These are phyloP conservation scores for Termitomyces eurrhizus DNA, from an alignment of 768 basidiomycete species.

Conservation along the genomic window DNA sequence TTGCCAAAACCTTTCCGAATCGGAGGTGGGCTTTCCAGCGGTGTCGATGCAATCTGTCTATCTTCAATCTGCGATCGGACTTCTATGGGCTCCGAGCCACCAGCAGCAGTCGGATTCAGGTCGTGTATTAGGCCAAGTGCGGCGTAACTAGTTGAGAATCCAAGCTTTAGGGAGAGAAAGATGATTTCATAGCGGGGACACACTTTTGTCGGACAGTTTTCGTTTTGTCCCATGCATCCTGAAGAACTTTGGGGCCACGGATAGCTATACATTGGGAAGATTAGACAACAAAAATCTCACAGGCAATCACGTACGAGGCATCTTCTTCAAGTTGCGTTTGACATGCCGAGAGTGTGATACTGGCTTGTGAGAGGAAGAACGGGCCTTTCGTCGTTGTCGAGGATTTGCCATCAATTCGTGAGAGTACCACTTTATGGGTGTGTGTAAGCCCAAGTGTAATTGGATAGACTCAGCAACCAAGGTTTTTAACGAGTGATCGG, in stretches of 20 bases:
- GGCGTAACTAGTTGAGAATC: conserved; percentile 51
- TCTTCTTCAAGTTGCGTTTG: conserved; percentile 75
- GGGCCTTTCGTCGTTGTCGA: conserved; percentile 83
- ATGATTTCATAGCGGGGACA: conserved; percentile 19
- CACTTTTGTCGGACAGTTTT: conserved; percentile 94
- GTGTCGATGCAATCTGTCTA: conserved; percentile 13
- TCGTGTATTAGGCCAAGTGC: conserved; percentile 70
- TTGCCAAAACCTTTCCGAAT: conserved; percentile 70
- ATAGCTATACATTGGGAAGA: conserved; percentile 46
- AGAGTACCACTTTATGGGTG: conserved; percentile 1
- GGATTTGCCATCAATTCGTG: conserved; percentile 78
- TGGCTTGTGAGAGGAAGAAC: conserved; percentile 70
- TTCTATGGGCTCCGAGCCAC: conserved; percentile 55
- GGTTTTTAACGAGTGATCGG: conserved; percentile 5
- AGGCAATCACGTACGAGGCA: conserved; percentile 45
- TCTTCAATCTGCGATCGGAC: conserved; percentile 8
- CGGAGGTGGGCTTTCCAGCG: conserved; percentile 13
- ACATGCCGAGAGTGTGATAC: conserved; percentile 73
- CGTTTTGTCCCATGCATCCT: conserved; percentile 81
- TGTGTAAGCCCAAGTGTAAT: background rate
- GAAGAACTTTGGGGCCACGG: conserved; percentile 75
- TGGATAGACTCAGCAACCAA: background rate
- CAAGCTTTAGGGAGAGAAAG: background rate
- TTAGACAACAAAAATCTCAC: background rate
- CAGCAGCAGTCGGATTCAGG: conserved; percentile 63